Conservation (phyloP, 1,284 basidiomycete genomes). For the Apiotrichum siamense region DNA sequence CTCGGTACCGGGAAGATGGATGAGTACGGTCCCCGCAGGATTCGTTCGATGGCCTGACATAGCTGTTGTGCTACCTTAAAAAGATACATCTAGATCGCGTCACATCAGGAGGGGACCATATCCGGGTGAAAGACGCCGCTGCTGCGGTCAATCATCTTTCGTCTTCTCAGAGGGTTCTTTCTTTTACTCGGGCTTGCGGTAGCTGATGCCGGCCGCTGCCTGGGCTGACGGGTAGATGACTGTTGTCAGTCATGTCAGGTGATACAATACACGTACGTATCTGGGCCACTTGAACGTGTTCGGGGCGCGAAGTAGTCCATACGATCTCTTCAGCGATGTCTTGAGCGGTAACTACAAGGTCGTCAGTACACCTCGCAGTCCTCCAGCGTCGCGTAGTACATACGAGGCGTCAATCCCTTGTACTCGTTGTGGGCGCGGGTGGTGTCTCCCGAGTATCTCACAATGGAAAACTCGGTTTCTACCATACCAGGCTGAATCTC, state of each 20-base stretch:
- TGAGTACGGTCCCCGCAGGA: no score
- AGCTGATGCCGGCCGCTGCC: conserved; percentile 7
- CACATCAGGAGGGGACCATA: no score
- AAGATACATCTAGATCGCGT: no score
- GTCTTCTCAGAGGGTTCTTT: neutral
- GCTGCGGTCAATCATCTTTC: no score
- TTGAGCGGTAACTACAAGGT: conserved; percentile 58
- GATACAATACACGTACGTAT: conserved; percentile 57
- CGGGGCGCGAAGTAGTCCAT: conserved; percentile 79
- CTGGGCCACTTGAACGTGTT: conserved; percentile 78
- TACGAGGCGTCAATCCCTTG: conserved; percentile 68
- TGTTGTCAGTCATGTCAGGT: neutral
- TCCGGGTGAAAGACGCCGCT: no score
- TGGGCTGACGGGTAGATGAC: conserved; percentile 15
- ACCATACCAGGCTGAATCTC: conserved; percentile 71
- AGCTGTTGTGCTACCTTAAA: no score
- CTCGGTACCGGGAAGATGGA: no score
- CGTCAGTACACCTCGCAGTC: no score
- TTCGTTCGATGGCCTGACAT: no score
- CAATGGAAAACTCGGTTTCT: conserved; percentile 60
- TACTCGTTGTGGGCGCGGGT: conserved; percentile 74
- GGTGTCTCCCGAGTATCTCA: conserved; percentile 74
- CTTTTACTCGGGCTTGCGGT: conserved; percentile 5
- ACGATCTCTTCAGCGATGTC: conserved; percentile 93
- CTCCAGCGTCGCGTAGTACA: conserved; percentile 30